These are phyloP conservation scores for Psophocarpus tetragonolobus DNA, from an alignment of 306 rosid genomes.

Conservation along the genomic window DNA sequence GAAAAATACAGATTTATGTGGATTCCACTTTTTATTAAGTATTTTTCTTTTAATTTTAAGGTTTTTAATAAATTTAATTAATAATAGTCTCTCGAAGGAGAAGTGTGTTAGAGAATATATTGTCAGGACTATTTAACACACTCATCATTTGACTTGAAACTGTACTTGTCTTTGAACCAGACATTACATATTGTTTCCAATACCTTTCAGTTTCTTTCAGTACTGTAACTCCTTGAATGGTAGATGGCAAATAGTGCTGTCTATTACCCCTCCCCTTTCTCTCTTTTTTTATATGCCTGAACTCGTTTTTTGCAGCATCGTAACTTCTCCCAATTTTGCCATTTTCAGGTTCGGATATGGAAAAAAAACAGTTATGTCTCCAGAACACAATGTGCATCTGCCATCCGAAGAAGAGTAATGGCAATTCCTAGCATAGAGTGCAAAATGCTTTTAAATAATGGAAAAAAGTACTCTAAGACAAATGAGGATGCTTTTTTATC, in stretches of 20 bases:
- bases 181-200: background rate
- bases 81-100: no score
- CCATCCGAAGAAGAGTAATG: constrained; percentile 76
- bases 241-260: no score
- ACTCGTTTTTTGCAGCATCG: background rate
- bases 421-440: constrained; percentile 63
- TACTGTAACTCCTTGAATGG: no score
- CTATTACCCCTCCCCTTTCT: background rate
- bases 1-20: no score
- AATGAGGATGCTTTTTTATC: constrained; percentile 14
- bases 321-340: background rate
- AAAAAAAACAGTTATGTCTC: constrained; percentile 44
- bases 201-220: background rate
- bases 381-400: constrained; percentile 44
- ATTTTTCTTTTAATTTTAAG: no score
- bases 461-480: constrained; percentile 37
- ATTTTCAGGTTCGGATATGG: constrained; percentile 76
- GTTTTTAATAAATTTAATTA: no score
- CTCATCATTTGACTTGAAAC: background rate
- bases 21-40: no score
- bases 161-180: background rate
- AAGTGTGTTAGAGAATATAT: no score
- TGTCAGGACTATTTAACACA: no score
- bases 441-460: constrained; percentile 49
- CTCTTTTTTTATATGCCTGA: background rate